Base-by-base conservation (phyloP, 1,284 basidiomycete species). In the Chiua sp. region DNA sequence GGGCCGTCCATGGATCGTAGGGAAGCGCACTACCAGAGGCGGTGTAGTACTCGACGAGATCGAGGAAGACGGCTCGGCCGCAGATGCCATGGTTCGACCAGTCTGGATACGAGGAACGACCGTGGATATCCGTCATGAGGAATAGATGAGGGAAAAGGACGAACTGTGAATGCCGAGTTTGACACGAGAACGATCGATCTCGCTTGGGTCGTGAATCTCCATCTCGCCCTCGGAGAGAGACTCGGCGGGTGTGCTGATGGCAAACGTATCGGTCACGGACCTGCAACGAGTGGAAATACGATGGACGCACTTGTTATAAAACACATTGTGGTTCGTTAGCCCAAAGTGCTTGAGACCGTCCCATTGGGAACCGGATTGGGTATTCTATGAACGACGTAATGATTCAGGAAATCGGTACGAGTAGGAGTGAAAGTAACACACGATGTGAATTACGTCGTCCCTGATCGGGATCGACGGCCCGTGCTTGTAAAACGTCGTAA, bases 291-390 rank as follows among this genome's bases (percentile, higher is more conserved):
- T 20, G 15, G 16, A 16, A 12, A 39, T 39, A 6, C 11, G 30
- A 32, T 3, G n/a, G 51, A 54, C 60, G 52, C 61, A 87, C 87
- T 87, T 86, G 72, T 88, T 84, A 71, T 90, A 90, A 70, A 86
- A 87, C 23, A 87, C 77, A 3, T 77, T 78, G 64, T 88, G 81
- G 33, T 83, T 79, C 3, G 75, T 57, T 47, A 90, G 63, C 3
- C 86, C 85, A 65, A 81, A 88, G 63, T 90, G 87, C 61, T 82
- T 81, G 65, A 89, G 59, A 5, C 90, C 87, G 65, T 91, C 90
- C 89, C 90, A 91, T 64, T 92, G 90, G 5, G 87, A 82, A 28
- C 90, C 88, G 0, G 87, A 88, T 77, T 91, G 90, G 0, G 88
- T 87, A 63, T 92, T 91, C 87, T 91, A 63, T 10, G 4, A n/a